Evolutionary conservation across 2,329 filamentous ascomycete genomes (phyloP).

Genomic region (Trichophyton schoenleinii): DNA sequence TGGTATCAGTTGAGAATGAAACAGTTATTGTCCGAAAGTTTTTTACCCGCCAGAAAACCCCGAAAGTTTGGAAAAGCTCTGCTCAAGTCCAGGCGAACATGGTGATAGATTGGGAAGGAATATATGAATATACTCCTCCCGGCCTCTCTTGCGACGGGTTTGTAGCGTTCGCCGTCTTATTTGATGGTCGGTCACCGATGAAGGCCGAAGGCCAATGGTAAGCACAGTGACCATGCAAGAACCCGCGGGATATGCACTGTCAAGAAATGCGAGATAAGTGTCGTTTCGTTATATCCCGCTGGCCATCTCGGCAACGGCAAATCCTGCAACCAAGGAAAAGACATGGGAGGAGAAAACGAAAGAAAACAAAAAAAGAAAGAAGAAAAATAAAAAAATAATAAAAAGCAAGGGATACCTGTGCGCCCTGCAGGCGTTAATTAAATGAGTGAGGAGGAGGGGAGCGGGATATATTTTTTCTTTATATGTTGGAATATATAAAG

Average conservation of each 20-base stretch:
- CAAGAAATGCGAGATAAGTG: neutral
- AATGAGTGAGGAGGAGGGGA: neutral
- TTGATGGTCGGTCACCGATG: neutral
- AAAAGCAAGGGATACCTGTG: neutral
- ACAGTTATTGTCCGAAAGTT: neutral
- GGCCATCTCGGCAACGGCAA: neutral
- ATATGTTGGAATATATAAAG: neutral
- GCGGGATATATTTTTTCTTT: neutral
- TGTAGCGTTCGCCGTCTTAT: neutral
- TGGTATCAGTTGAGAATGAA: neutral
- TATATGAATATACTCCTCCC: neutral
- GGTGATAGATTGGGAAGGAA: neutral
- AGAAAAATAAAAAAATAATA: neutral
- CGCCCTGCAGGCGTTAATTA: neutral
- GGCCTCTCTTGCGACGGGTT: neutral
- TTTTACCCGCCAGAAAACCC: neutral
- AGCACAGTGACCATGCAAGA: neutral
- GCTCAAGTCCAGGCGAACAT: neutral
- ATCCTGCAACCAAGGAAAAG: neutral
- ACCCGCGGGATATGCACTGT: neutral
- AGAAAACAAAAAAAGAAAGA: neutral
- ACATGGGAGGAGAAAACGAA: neutral
- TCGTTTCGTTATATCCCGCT: neutral
- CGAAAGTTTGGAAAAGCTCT: neutral
- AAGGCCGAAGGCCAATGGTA: conserved; percentile 1